Conservation (phyloP, 78 protist genomes). For the Polysphondylium violaceum region DNA sequence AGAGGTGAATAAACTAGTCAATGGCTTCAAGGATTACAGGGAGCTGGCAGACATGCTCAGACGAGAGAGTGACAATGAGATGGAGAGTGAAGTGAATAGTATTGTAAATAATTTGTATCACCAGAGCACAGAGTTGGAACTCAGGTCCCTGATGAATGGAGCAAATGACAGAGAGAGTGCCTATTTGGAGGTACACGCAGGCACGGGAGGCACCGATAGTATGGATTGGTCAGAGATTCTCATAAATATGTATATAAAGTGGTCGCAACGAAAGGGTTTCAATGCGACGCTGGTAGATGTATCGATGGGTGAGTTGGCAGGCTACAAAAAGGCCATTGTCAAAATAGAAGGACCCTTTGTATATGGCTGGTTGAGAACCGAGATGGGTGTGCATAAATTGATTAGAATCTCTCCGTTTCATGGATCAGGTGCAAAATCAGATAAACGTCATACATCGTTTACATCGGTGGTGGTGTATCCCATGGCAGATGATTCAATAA, state of each 20-base stretch:
- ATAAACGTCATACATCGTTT: constrained; percentile 78
- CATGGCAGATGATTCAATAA: neutral
- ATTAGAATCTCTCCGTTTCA: constrained; percentile 95
- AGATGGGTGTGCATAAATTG: constrained; percentile 93
- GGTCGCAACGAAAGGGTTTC: constrained; percentile 25
- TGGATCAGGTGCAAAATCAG: constrained; percentile 46
- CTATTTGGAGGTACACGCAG: constrained; percentile 65
- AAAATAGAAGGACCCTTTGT: constrained; percentile 54
- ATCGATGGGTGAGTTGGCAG: constrained; percentile 33
- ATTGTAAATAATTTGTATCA: neutral
- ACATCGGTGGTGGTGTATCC: constrained; percentile 67
- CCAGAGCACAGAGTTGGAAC: neutral
- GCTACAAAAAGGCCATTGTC: constrained; percentile 24
- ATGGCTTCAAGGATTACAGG: neutral
- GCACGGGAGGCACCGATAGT: constrained; percentile 70
- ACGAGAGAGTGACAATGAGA: neutral
- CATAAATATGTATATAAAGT: constrained; percentile 45
- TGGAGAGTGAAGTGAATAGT: neutral
- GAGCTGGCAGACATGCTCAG: constrained; percentile 7
- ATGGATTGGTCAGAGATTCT: constrained; percentile 80
- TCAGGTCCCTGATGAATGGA: constrained; percentile 12
- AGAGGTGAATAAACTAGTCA: neutral
- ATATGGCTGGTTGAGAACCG: constrained; percentile 81
- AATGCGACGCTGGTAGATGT: neutral
- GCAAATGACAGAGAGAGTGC: constrained; percentile 17